These are phyloP conservation scores for Chlorella sp. DNA, from an alignment of 139 green algal genomes.

Conservation along the genomic window DNA sequence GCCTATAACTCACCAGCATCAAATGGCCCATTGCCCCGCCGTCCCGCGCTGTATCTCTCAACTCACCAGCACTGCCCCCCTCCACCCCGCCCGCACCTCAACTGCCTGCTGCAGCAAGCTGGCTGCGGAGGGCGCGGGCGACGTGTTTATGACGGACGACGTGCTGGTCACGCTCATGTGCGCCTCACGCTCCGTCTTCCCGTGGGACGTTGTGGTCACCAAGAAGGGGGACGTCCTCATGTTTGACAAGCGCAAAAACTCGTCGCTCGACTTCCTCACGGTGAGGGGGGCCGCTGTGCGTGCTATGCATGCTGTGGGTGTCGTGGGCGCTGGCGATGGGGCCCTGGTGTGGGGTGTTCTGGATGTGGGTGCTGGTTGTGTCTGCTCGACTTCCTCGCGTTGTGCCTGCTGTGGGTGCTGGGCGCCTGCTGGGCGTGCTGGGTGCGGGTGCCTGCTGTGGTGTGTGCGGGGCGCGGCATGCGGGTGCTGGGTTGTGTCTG, in stretches of 20 bases:
- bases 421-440: background rate
- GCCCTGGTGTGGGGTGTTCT: background rate
- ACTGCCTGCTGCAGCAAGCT: slow-evolving; percentile 54
- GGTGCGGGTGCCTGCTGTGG: background rate
- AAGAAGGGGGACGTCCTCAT: slow-evolving; percentile 71
- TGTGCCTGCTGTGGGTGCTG: no score
- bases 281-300: slow-evolving; percentile 52
- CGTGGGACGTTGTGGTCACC: slow-evolving; percentile 89
- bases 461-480: no score
- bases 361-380: background rate
- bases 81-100: background rate
- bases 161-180: slow-evolving; percentile 97
- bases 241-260: slow-evolving; percentile 89
- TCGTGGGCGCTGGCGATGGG: background rate
- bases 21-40: no score
- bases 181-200: slow-evolving; percentile 88
- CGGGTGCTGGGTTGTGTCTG: no score
- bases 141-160: slow-evolving; percentile 93
- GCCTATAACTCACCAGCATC: no score
- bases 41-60: no score
- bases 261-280: slow-evolving; percentile 89
- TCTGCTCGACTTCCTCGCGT: no score
- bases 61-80: no score
- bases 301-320: background rate
- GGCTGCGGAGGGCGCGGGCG: slow-evolving; percentile 62